Percentiles rank a stretch among this genome's conserved stretches.
phyloP scores from a whole-genome alignment of 768 basidiomycete genomes.

The Boletus speciosus region DNA sequence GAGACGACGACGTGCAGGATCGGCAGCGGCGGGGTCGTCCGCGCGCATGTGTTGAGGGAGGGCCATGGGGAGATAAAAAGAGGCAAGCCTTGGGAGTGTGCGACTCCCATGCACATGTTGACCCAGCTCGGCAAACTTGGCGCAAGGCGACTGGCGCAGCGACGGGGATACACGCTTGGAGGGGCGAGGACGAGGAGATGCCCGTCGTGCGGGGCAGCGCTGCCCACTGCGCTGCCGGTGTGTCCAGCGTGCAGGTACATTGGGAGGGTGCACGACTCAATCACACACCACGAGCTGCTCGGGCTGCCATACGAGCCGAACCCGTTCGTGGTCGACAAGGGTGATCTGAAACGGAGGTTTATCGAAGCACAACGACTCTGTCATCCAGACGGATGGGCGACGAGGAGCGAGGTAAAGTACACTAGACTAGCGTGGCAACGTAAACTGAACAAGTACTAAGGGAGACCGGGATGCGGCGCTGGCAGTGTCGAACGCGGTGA shows the following conservation, averaged over 20 bases:
- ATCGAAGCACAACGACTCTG: constrained; percentile 68
- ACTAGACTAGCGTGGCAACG: constrained; percentile 1
- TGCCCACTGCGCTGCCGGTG: constrained; percentile 68
- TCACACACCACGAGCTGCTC: constrained; percentile 67
- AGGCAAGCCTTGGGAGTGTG: neutral
- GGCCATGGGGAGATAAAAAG: constrained; percentile 14
- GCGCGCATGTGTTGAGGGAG: constrained; percentile 39
- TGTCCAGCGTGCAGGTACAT: constrained; percentile 74
- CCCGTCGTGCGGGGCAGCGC: constrained; percentile 55
- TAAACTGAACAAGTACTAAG: constrained; percentile 16
- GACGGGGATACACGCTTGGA: constrained; percentile 15
- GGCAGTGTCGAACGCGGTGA: constrained; percentile 65
- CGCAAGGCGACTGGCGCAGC: constrained; percentile 6
- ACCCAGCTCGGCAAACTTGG: constrained; percentile 11
- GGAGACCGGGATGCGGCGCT: constrained; percentile 21
- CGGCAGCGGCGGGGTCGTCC: constrained; percentile 42
- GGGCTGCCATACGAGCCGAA: constrained; percentile 59
- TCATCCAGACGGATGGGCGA: constrained; percentile 86
- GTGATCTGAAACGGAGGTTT: constrained; percentile 61
- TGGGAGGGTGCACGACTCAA: constrained; percentile 48
- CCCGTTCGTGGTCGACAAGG: constrained; percentile 66
- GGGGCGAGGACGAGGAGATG: constrained; percentile 36
- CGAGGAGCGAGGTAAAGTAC: constrained; percentile 53
- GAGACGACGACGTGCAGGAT: constrained; percentile 47
- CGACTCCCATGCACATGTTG: constrained; percentile 11